A percentile compares a stretch with the other conserved stretches of the same genome.
These are phyloP conservation scores for Cardamine chenopodiifolia DNA, from an alignment of 345 rosid genomes.

Conservation along the genomic window DNA sequence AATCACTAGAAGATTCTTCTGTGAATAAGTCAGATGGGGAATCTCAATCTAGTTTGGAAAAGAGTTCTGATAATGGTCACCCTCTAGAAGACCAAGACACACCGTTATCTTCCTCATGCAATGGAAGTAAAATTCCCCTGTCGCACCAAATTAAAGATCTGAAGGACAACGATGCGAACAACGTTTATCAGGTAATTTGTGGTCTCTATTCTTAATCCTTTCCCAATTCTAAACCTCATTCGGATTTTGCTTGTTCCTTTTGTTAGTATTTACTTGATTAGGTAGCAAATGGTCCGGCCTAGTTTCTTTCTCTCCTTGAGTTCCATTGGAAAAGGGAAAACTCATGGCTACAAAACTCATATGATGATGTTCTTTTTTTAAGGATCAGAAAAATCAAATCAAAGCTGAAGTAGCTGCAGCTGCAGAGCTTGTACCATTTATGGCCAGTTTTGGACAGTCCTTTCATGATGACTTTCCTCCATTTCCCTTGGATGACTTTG, in stretches of 20 bases:
- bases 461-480: slow-evolving; percentile 51
- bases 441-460: slow-evolving; percentile 50
- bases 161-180: slow-evolving; percentile 63
- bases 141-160: slow-evolving; percentile 46
- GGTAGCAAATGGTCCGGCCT: background rate
- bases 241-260: background rate
- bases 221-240: background rate
- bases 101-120: slow-evolving; percentile 47
- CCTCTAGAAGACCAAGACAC: slow-evolving; percentile 45
- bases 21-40: slow-evolving; percentile 42
- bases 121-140: slow-evolving; percentile 47
- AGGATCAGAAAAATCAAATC: slow-evolving; percentile 78
- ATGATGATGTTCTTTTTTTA: slow-evolving; percentile 31
- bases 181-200: slow-evolving; percentile 95
- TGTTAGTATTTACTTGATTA: slow-evolving; percentile 1
- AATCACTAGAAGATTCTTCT: slow-evolving; percentile 33
- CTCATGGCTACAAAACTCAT: slow-evolving; percentile 14
- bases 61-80: slow-evolving; percentile 44
- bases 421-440: slow-evolving; percentile 51
- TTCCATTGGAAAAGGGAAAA: background rate
- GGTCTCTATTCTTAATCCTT: too few relatives aligned
- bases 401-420: slow-evolving; percentile 77
- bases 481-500: slow-evolving; percentile 85
- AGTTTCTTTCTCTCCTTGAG: background rate
- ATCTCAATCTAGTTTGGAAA: slow-evolving; percentile 45